These are phyloP conservation scores for Coemansia sp. DNA, from an alignment of 192 early-diverging fungal species.

Conservation along the genomic window DNA sequence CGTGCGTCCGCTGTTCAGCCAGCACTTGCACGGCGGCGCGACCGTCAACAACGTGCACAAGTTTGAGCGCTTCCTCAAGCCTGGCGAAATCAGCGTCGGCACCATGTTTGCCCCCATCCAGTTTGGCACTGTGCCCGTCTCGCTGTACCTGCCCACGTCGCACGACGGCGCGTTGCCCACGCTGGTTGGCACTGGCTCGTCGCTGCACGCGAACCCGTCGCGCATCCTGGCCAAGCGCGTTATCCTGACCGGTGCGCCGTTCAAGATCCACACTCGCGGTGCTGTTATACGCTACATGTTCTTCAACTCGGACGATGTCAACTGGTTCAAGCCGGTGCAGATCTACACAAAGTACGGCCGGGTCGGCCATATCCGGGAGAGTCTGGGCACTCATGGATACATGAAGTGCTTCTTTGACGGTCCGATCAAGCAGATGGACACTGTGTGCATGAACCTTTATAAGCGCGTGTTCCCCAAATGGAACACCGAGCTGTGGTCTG, in stretches of 20 bases:
- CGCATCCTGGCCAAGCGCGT: constrained; percentile 95
- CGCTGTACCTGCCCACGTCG: constrained; percentile 72
- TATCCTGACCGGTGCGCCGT: constrained; percentile 91
- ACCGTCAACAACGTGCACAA: constrained; percentile 92
- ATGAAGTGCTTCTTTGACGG: constrained; percentile 94
- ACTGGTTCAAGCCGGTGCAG: constrained; percentile 96
- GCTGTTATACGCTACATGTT: constrained; percentile 98
- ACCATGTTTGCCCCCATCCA: constrained; percentile 92
- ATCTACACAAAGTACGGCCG: constrained; percentile 88
- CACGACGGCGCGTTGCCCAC: constrained; percentile 10
- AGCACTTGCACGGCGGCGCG: constrained; percentile 73
- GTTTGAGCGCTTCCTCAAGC: constrained; percentile 88
- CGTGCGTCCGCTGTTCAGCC: constrained; percentile 86
- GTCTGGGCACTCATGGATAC: constrained; percentile 95
- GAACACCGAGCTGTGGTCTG: constrained; percentile 66
- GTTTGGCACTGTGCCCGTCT: constrained; percentile 80
- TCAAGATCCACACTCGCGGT: constrained; percentile 88
- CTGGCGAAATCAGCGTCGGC: constrained; percentile 69
- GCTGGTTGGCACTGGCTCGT: constrained; percentile 78
- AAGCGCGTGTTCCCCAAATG: constrained; percentile 97
- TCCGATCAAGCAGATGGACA: constrained; percentile 88
- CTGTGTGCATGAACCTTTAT: constrained; percentile 93
- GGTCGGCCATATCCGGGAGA: constrained; percentile 88
- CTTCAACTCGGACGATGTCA: constrained; percentile 89
- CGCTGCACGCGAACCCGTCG: constrained; percentile 71